Evolutionary conservation across 306 rosid genomes (phyloP).

Genomic region (Fragaria nilgerrensis): DNA sequence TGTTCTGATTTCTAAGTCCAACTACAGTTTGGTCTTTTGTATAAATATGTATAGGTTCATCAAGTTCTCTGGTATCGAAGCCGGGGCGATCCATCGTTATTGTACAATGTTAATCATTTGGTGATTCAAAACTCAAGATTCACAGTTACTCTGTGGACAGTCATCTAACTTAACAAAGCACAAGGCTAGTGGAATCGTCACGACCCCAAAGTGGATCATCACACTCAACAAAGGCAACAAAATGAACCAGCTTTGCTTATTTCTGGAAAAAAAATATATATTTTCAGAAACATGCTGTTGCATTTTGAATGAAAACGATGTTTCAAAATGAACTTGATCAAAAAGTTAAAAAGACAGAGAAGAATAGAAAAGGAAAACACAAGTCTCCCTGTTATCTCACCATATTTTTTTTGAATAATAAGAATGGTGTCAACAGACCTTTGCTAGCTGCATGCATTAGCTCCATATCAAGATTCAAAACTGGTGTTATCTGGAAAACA

Average conservation of each 20-base stretch:
- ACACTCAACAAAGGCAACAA: neutral
- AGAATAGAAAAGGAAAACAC: neutral
- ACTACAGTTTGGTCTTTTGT: neutral
- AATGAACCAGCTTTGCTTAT: neutral
- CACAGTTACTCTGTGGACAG: neutral
- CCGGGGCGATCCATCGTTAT: neutral
- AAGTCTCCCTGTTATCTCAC: neutral
- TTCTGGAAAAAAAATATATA: neutral
- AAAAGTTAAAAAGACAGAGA: neutral
- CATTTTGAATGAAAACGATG: neutral
- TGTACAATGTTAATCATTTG: neutral
- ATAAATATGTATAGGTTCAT: neutral
- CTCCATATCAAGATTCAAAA: neutral
- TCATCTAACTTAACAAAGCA: neutral
- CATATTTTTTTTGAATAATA: neutral
- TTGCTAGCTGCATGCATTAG: neutral
- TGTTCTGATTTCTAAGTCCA: neutral
- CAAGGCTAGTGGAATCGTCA: neutral
- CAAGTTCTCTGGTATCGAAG: neutral
- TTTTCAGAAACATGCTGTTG: neutral
- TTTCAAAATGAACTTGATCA: neutral
- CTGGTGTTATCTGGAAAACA: neutral
- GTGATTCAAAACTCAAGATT: neutral
- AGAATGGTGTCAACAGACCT: neutral
- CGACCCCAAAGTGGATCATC: neutral